Base-by-base conservation (phyloP, 2,329 filamentous ascomycete species). In the Penicillium sp. region DNA sequence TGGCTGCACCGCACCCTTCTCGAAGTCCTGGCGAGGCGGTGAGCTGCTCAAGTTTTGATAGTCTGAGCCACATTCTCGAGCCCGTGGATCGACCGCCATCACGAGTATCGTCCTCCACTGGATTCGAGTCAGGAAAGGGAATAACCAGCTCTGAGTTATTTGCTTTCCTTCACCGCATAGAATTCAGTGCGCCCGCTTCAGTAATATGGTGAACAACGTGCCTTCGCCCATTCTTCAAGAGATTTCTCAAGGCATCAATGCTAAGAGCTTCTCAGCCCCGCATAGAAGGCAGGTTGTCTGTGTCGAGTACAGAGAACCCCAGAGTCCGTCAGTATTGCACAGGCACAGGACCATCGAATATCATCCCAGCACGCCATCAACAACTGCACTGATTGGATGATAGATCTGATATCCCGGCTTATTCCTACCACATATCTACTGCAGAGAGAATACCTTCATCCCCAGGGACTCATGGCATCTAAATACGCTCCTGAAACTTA, bases 31-130 rank as follows among this genome's bases (percentile, higher is more conserved):
- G 31, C 58, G 62, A 60, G 51, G 58, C 60, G 60, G 60, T 62
- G 49, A 47, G 58, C 26, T 13, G 7, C 38, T 41, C 23, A 29
- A 60, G 49, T 31, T 51, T 56, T 62, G 60, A 56, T 46, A 56
- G 55, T 50, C 41, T 59, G 55, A 41, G 56, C 62, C 62, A 61
- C 62, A 54, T 51, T 21, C 47, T 51, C 50, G 19, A 54, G 48
- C 29, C 51, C 46, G 51, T 21, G 41, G 52, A 56, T 50, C 58
- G 23, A 19, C 11, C 31, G 44, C n/a, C 31, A 50, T 7, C 5
- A 41, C 11, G 5, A 13, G 6, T 15, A 41, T 41, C 35, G 17
- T 15, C 35, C 13, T 41, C 15, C 11, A 15, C 35, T 9, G 4
- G 35, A 41, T 41, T 5, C 11, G 11, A 41, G 9, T 15, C 35